Conservation (phyloP, 495 filamentous ascomycete species). For the Podospora bellae-mahoneyi region DNA sequence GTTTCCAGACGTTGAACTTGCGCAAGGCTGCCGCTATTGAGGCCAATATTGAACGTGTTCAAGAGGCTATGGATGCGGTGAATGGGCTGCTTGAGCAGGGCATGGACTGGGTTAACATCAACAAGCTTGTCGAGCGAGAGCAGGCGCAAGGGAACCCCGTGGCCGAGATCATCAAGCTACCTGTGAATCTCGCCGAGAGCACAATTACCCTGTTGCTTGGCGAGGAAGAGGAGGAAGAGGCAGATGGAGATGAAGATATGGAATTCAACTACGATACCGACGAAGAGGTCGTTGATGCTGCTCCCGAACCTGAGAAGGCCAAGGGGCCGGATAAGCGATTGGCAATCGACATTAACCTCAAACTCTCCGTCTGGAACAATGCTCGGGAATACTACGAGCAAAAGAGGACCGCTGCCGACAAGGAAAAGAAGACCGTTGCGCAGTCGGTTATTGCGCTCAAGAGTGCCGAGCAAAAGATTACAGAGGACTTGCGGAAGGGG, state of each 20-base stretch:
- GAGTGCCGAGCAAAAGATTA: conserved; percentile 83
- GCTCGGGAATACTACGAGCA: conserved; percentile 89
- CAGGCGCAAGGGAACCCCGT: conserved; percentile 77
- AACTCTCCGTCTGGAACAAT: conserved; percentile 78
- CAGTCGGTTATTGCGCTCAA: conserved; percentile 84
- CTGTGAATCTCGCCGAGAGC: conserved; percentile 84
- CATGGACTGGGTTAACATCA: conserved; percentile 96
- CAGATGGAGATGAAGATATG: conserved; percentile 42
- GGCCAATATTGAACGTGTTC: conserved; percentile 80
- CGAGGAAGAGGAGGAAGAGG: conserved; percentile 61
- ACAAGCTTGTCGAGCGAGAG: conserved; percentile 80
- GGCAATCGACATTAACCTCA: conserved; percentile 79
- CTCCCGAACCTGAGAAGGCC: conserved; percentile 39
- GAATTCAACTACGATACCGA: conserved; percentile 63
- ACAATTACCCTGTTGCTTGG: conserved; percentile 76
- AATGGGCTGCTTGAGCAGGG: conserved; percentile 86
- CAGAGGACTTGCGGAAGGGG: conserved; percentile 75
- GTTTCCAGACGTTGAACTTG: conserved; percentile 75
- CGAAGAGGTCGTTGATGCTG: conserved; percentile 59
- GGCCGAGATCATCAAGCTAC: conserved; percentile 80
- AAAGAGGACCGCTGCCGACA: conserved; percentile 75
- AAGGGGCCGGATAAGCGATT: conserved; percentile 51
- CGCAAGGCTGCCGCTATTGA: conserved; percentile 87
- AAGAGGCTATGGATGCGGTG: conserved; percentile 86
- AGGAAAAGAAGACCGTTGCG: conserved; percentile 78